phyloP scores from a whole-genome alignment of 2,329 filamentous ascomycete genomes.

The Alternaria viburni region DNA sequence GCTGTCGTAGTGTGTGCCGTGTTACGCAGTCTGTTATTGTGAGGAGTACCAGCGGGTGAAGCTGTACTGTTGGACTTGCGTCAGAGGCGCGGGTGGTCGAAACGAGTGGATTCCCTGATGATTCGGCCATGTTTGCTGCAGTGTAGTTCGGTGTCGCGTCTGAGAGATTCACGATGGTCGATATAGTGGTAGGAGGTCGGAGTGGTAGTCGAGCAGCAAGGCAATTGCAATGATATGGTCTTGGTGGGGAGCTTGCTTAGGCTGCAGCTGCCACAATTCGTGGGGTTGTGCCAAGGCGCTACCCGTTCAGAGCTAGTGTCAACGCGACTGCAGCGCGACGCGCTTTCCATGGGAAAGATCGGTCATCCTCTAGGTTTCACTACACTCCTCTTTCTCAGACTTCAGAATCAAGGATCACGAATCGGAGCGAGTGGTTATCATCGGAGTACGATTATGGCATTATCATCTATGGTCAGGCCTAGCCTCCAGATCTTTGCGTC shows the following conservation, averaged over 20 bases:
- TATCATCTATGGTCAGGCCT: not conserved
- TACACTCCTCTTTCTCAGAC: not conserved
- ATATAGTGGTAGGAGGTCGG: not conserved
- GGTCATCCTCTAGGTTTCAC: not conserved
- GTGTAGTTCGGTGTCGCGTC: not conserved
- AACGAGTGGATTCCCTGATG: constrained; percentile 51
- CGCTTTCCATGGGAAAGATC: not conserved
- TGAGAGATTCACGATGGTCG: not conserved
- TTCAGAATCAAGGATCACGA: not conserved
- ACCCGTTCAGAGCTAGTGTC: not conserved
- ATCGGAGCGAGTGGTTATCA: not conserved
- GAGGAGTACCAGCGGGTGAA: constrained; percentile 94
- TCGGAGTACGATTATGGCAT: not conserved
- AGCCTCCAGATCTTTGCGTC: not conserved
- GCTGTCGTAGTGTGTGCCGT: constrained; percentile 79
- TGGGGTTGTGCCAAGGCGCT: constrained; percentile 15
- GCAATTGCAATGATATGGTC: constrained; percentile 7
- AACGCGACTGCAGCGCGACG: constrained; percentile 11
- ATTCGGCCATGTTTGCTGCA: constrained; percentile 42
- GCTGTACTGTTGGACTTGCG: constrained; percentile 76
- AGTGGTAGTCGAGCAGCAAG: not conserved
- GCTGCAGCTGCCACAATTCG: constrained; percentile 16
- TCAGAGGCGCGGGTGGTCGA: constrained; percentile 62
- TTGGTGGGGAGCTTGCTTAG: constrained; percentile 18
- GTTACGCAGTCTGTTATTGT: constrained; percentile 97